phyloP scores from a whole-genome alignment of 75 land plant genomes.

The Sequoiadendron giganteum region DNA sequence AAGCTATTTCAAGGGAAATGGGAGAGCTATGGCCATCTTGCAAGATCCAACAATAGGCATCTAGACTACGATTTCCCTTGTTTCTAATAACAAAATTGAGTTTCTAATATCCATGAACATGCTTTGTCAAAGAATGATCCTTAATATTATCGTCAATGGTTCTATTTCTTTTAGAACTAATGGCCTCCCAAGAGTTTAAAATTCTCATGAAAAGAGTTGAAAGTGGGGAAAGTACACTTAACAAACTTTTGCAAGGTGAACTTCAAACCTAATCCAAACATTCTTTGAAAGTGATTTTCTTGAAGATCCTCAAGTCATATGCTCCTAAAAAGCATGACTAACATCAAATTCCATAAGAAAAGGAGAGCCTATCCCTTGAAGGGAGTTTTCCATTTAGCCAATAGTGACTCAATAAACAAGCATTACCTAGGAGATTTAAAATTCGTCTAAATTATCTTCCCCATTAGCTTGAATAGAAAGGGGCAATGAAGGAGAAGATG shows the following conservation, averaged over 20 bases:
- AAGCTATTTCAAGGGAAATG: neutral
- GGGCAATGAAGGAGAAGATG: neutral
- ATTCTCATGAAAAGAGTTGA: no score
- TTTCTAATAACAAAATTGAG: neutral
- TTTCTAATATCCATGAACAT: neutral
- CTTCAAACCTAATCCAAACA: neutral
- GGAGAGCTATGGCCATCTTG: neutral
- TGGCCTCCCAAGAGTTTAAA: no score
- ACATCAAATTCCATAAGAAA: neutral
- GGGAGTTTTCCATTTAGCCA: neutral
- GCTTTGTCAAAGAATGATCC: neutral
- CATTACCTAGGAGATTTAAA: neutral
- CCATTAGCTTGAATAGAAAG: no score
- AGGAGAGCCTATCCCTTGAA: neutral
- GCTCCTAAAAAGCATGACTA: no score
- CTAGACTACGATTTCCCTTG: neutral
- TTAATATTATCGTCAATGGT: neutral
- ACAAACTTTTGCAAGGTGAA: neutral
- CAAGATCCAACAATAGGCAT: neutral
- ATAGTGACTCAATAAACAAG: neutral
- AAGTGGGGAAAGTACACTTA: no score
- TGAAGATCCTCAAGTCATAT: no score
- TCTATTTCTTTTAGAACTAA: neutral
- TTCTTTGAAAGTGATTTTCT: neutral
- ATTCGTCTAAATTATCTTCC: no score